These are phyloP conservation scores for Cryptococcus sp. DNA, from an alignment of 1,284 basidiomycete genomes.

Conservation along the genomic window DNA sequence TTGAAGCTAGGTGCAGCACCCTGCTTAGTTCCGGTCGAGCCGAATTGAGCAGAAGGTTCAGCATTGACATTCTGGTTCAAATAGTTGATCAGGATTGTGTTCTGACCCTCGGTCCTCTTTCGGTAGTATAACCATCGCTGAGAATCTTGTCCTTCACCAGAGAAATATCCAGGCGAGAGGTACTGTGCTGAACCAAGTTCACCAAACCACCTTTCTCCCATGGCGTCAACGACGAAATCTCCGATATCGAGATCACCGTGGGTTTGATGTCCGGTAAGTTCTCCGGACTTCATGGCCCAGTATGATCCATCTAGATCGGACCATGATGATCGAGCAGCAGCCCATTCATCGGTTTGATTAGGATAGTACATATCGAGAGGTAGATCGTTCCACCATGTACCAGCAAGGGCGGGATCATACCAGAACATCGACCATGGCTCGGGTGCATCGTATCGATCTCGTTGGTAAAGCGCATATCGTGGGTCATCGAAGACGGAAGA, in stretches of 20 bases:
- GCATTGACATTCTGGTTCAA: conserved; percentile 77
- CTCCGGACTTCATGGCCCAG: conserved; percentile 83
- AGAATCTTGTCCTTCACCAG: conserved; percentile 61
- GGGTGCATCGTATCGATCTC: conserved; percentile 80
- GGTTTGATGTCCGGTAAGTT: conserved; percentile 72
- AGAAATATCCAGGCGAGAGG: conserved; percentile 66
- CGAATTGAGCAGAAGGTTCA: conserved; percentile 58
- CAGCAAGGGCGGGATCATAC: conserved; percentile 78
- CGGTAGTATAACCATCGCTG: conserved; percentile 87
- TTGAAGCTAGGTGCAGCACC: conserved; percentile 61
- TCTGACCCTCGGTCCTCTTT: conserved; percentile 95
- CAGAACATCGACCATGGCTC: conserved; percentile 98
- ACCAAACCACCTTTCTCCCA: conserved; percentile 92
- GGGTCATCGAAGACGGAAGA: conserved; percentile 64
- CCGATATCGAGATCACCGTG: conserved; percentile 91
- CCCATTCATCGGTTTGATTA: conserved; percentile 71
- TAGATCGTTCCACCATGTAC: conserved; percentile 87
- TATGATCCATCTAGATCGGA: conserved; percentile 78
- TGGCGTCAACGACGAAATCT: conserved; percentile 91
- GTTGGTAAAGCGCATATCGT: conserved; percentile 79
- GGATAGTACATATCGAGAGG: conserved; percentile 79
- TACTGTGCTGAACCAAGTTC: conserved; percentile 91
- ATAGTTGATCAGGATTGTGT: conserved; percentile 76
- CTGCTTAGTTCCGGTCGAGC: conserved; percentile 63
- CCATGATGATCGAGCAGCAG: conserved; percentile 86